Base-by-base conservation (phyloP, 1,139 yeast species). In the Dujonia santamariae region DNA sequence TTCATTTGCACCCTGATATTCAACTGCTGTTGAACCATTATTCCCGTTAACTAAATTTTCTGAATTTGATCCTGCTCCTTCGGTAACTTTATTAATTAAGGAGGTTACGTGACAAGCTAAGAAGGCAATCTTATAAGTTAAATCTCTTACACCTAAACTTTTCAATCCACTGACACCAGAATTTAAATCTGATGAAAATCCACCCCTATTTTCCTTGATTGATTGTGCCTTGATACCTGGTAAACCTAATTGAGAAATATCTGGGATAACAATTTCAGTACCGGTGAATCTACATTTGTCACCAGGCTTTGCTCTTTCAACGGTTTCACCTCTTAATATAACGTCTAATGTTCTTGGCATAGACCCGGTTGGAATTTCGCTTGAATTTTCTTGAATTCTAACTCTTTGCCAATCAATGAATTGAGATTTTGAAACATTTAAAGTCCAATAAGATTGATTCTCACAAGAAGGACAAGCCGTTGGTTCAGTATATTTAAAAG, bases 311-410 rank as follows among this genome's bases (percentile, higher is more conserved):
- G 97, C 97, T 45, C 90, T 75, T 56, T 92, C 99, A 7, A 94
- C 98, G 34, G 88, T 75, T 49, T 92, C 97, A 31, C 98, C 98
- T 51, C 98, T 74, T 37, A 92, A 64, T 37, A 92, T 85, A 19
- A 92, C 95, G 58, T 92, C 98, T 46, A 92, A 63, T 7, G 97
- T 92, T 57, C 99, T 77, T 24, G 99, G 99, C 99, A 92, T 92
- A 2, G 97, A 87, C 20, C 99, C 99, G 0, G 97, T 88, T 19
- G 99, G 99, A 40, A 92, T 92, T 61, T 92, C 98, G 49, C 74
- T 85, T 12, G 97, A 79, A 53, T 92, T 94, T 56, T 92, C 99
- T 57, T 92, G 99, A 42, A 92, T 85, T 47, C 98, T 75, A 17
- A 90, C 95, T 48, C 86, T 85, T 61, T 92, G 99, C 99, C 99